phyloP scores from a whole-genome alignment of 305 asterid species.

The Solanum aculeatissimum region DNA sequence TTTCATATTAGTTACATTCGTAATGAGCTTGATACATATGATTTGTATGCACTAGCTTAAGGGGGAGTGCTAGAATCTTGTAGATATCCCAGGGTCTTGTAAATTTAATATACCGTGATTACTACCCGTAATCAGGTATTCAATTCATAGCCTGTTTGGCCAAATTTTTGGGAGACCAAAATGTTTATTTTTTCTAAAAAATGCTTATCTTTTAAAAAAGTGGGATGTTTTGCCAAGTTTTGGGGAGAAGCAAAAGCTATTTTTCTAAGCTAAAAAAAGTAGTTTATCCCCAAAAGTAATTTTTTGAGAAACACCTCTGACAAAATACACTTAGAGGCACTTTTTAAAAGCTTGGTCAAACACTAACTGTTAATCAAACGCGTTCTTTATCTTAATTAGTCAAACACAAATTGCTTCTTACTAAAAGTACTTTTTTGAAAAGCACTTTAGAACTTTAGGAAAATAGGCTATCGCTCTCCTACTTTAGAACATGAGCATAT shows the following conservation, averaged over 20 bases:
- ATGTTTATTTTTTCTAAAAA: not conserved
- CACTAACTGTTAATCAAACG: not conserved
- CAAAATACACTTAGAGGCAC: not conserved
- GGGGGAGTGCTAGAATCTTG: not conserved
- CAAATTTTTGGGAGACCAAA: not conserved
- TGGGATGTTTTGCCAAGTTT: not conserved
- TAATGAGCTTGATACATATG: not conserved
- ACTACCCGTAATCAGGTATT: not conserved
- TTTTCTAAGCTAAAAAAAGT: not conserved
- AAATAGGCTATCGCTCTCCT: not conserved
- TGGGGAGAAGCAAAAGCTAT: not conserved
- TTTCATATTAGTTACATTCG: not conserved
- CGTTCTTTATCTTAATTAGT: not conserved
- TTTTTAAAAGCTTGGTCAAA: not conserved
- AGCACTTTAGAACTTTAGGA: not conserved
- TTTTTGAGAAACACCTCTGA: not conserved
- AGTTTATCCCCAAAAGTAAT: not conserved
- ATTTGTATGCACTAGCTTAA: not conserved
- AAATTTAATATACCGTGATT: not conserved
- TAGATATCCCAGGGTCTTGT: not conserved
- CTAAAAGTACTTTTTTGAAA: not conserved
- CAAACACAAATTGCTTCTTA: not conserved
- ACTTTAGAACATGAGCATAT: not conserved
- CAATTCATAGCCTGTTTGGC: not conserved
- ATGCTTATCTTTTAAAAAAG: not conserved